Percentiles rank a stretch among this genome's conserved stretches.
phyloP scores from a whole-genome alignment of 2,329 filamentous ascomycete species.

The Trichoderma sp. region DNA sequence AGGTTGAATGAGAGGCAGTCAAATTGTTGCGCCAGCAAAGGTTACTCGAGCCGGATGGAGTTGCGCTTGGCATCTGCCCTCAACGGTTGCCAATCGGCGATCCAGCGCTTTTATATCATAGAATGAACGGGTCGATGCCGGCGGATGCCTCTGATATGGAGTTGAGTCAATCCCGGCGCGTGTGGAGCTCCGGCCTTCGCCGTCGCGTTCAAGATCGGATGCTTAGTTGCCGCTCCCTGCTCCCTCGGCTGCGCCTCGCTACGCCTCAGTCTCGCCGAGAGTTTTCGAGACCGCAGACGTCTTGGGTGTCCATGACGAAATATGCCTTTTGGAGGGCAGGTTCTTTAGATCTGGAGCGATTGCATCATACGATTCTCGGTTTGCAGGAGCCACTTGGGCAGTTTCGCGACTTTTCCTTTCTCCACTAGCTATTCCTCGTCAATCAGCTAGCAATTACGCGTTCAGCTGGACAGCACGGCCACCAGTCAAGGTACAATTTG shows the following conservation, averaged over 20 bases:
- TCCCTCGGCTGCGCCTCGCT: constrained; percentile 18
- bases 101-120: background rate
- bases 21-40: background rate
- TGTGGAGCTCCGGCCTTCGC: constrained; percentile 19
- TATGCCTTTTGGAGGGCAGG: background rate
- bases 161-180: background rate
- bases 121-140: background rate
- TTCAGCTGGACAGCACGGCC: background rate
- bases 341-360: constrained; percentile 6
- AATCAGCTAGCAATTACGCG: background rate
- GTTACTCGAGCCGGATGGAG: background rate
- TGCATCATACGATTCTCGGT: constrained; percentile 9
- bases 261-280: constrained; percentile 20
- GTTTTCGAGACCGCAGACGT: background rate
- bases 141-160: constrained; percentile 13
- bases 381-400: background rate
- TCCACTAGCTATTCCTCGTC: background rate
- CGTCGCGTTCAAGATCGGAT: constrained; percentile 19
- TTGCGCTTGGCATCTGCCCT: background rate
- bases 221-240: constrained; percentile 11
- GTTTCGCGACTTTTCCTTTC: background rate
- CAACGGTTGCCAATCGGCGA: background rate
- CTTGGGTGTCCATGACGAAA: constrained; percentile 16
- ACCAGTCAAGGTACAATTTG: background rate
- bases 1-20: no score